These are phyloP conservation scores for Phytopythium oedochilum DNA, from an alignment of 352 stramenopile species.

Conservation along the genomic window DNA sequence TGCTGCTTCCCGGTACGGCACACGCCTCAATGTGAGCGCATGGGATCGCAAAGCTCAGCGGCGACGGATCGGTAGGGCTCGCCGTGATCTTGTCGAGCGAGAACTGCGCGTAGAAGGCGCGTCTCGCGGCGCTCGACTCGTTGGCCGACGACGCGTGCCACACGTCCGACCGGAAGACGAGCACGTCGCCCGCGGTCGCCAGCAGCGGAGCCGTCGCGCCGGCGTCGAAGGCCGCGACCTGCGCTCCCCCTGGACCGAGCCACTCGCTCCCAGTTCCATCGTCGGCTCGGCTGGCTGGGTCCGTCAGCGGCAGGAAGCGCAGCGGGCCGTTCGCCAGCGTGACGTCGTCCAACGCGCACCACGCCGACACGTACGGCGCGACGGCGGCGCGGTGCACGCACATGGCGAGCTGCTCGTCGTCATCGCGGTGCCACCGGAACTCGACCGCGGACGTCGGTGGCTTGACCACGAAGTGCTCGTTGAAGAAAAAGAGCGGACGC, in stretches of 20 bases:
- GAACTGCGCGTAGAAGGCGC: slow-evolving; percentile 77
- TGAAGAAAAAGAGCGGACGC: slow-evolving; percentile 56
- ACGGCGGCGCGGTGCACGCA: slow-evolving; percentile 49
- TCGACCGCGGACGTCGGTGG: slow-evolving; percentile 44
- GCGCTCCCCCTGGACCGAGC: background rate
- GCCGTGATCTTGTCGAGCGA: slow-evolving; percentile 42
- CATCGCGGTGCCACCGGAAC: slow-evolving; percentile 74
- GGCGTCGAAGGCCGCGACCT: background rate
- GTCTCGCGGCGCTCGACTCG: slow-evolving; percentile 25
- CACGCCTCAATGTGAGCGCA: slow-evolving; percentile 9
- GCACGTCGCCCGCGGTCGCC: slow-evolving; percentile 28
- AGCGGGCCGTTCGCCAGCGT: slow-evolving; percentile 44
- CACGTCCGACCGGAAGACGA: slow-evolving; percentile 71
- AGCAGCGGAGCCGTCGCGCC: slow-evolving; percentile 25
- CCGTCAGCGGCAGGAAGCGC: slow-evolving; percentile 39
- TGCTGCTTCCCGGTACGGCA: too few species aligned
- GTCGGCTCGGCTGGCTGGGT: background rate
- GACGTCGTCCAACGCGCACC: slow-evolving; percentile 64
- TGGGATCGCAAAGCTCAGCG: slow-evolving; percentile 66
- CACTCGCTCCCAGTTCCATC: too few species aligned
- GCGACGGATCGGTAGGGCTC: slow-evolving; percentile 21
- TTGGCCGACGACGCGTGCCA: slow-evolving; percentile 73
- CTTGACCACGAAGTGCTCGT: slow-evolving; percentile 80
- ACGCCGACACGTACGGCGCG: slow-evolving; percentile 53
- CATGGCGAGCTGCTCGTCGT: slow-evolving; percentile 73